These are phyloP conservation scores for Larix sibirica DNA, from an alignment of 83 land plant species.

Conservation along the genomic window DNA sequence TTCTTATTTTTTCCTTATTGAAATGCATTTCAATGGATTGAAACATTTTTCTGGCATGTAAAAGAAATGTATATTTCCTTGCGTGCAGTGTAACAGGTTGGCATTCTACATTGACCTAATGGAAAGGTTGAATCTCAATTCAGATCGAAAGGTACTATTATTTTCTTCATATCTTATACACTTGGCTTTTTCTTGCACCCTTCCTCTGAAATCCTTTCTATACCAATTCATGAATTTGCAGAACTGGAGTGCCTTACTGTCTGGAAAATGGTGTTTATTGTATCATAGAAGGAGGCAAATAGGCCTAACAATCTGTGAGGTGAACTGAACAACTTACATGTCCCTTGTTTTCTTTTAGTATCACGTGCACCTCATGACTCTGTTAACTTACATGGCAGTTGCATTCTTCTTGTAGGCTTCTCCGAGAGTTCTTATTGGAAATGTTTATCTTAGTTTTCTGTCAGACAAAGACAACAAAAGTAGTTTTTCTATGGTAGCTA, in stretches of 20 bases:
- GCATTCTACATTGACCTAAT: conserved; percentile 80
- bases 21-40: background rate
- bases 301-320: conserved; percentile 78
- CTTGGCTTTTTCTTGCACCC: background rate
- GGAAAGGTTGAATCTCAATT: conserved; percentile 83
- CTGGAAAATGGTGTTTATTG: conserved; percentile 83
- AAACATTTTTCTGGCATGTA: background rate
- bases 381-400: background rate
- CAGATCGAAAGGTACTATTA: conserved; percentile 59
- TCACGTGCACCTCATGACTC: background rate
- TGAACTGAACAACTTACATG: conserved; percentile 5
- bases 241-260: conserved; percentile 71
- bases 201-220: background rate
- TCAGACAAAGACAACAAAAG: too few species aligned
- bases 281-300: conserved; percentile 84
- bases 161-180: background rate
- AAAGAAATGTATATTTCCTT: background rate
- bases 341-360: background rate
- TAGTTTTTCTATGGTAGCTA: too few species aligned
- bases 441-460: conserved; percentile 14
- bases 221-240: conserved; percentile 22
- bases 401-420: conserved; percentile 32
- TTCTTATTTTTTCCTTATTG: background rate
- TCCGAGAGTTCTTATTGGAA: conserved; percentile 64
- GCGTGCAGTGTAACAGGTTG: conserved; percentile 64